Conservation (phyloP, 768 basidiomycete genomes). For the Austroboletus eburneus region DNA sequence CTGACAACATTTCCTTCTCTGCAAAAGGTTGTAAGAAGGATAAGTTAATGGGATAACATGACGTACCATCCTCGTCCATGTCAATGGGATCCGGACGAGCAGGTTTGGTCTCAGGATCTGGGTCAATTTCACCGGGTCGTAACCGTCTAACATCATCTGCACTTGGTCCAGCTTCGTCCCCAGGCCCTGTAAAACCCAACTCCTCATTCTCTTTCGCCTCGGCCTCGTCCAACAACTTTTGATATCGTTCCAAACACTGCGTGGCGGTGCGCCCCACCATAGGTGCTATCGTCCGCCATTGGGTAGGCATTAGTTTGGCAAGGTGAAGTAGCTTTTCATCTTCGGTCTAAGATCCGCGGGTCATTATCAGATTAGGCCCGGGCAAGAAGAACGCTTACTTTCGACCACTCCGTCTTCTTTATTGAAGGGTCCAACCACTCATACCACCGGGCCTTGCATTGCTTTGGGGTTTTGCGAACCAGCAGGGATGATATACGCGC, state of each 20-base stretch:
- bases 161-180: slow-evolving; percentile 72
- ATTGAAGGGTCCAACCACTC: slow-evolving; percentile 99
- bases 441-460: slow-evolving; percentile 99
- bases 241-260: slow-evolving; percentile 97
- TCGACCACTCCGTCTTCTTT: slow-evolving; percentile 99
- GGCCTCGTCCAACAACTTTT: slow-evolving; percentile 95
- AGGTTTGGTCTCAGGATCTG: slow-evolving; percentile 97
- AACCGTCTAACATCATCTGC: slow-evolving; percentile 90
- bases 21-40: slow-evolving; percentile 8
- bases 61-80: slow-evolving; percentile 97
- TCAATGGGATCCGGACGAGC: slow-evolving; percentile 98
- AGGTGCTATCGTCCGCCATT: slow-evolving; percentile 99
- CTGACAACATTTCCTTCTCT: slow-evolving; percentile 99
- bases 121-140: slow-evolving; percentile 96
- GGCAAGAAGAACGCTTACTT: slow-evolving; percentile 43
- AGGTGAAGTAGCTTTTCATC: slow-evolving; percentile 98
- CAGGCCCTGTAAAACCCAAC: slow-evolving; percentile 82
- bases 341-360: slow-evolving; percentile 59
- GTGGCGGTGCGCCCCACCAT: slow-evolving; percentile 97
- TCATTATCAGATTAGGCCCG: background rate
- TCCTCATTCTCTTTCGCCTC: slow-evolving; percentile 97
- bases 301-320: slow-evolving; percentile 98
- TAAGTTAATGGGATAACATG: background rate
- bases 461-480: slow-evolving; percentile 98
- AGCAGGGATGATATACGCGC: slow-evolving; percentile 97